These are phyloP conservation scores for Sporisorium scitamineum DNA, from an alignment of 1,284 basidiomycete genomes.

Conservation along the genomic window DNA sequence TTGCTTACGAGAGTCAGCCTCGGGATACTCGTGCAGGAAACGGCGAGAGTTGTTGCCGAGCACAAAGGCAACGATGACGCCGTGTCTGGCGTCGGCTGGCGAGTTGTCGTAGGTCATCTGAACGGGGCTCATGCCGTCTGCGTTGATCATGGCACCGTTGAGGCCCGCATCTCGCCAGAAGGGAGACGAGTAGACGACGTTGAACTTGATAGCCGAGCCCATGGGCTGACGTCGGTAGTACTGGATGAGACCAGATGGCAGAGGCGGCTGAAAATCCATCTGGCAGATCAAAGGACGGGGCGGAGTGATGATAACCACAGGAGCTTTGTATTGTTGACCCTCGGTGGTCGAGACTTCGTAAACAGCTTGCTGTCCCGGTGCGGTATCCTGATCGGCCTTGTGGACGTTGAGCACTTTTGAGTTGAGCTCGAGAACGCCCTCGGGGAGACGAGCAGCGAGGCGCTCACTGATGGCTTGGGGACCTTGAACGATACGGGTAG, in stretches of 20 bases:
- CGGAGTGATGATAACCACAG: constrained; percentile 36
- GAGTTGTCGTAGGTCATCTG: constrained; percentile 54
- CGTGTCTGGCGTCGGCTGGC: constrained; percentile 26
- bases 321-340: constrained; percentile 24
- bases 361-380: not conserved
- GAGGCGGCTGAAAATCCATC: constrained; percentile 41
- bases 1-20: constrained; percentile 18
- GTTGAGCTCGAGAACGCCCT: constrained; percentile 12
- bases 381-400: not conserved
- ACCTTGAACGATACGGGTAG: constrained; percentile 37
- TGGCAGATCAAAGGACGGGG: constrained; percentile 41
- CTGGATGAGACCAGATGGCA: constrained; percentile 40
- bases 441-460: constrained; percentile 34
- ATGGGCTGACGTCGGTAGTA: constrained; percentile 52
- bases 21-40: constrained; percentile 28
- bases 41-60: constrained; percentile 47
- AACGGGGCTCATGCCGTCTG: constrained; percentile 34
- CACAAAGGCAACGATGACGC: constrained; percentile 41
- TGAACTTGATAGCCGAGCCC: constrained; percentile 51
- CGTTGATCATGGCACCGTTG: constrained; percentile 44
- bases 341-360: constrained; percentile 30
- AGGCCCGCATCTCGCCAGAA: constrained; percentile 44
- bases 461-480: constrained; percentile 38
- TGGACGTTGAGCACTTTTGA: constrained; percentile 23
- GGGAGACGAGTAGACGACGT: constrained; percentile 39